phyloP scores from a whole-genome alignment of 768 basidiomycete genomes.

The Termitomyces sp. region DNA sequence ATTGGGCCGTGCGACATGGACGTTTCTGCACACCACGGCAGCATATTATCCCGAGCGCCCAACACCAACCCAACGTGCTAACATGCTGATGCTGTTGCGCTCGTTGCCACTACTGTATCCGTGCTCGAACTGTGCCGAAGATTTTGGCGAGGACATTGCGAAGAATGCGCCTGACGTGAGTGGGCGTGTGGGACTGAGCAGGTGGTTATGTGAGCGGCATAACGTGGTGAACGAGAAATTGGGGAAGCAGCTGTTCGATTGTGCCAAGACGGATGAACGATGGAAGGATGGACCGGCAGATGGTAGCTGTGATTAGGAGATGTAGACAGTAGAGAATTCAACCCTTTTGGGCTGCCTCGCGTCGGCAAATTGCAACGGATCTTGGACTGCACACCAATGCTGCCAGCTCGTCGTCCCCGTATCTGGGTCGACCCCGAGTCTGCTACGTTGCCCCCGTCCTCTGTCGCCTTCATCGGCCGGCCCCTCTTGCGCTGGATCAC shows the following conservation, averaged over 20 bases:
- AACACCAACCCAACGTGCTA: slow-evolving; percentile 67
- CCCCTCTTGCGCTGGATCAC: slow-evolving; percentile 25
- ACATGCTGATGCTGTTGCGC: slow-evolving; percentile 80
- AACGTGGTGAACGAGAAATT: slow-evolving; percentile 89
- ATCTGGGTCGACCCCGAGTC: slow-evolving; percentile 19
- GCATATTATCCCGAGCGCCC: slow-evolving; percentile 93
- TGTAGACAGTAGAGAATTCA: neutral
- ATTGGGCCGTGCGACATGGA: slow-evolving; percentile 93
- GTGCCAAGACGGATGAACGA: slow-evolving; percentile 76
- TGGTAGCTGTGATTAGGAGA: slow-evolving; percentile 79
- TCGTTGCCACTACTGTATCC: slow-evolving; percentile 86
- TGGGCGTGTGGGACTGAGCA: slow-evolving; percentile 62
- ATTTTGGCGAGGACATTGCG: slow-evolving; percentile 73
- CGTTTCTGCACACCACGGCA: slow-evolving; percentile 93
- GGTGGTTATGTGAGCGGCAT: slow-evolving; percentile 90
- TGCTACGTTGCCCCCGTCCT: slow-evolving; percentile 6
- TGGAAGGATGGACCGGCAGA: slow-evolving; percentile 92
- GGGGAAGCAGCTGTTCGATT: slow-evolving; percentile 84
- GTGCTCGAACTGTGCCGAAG: slow-evolving; percentile 79
- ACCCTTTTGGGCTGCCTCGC: neutral
- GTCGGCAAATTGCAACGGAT: neutral
- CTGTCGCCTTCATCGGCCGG: slow-evolving; percentile 12
- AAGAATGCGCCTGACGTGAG: slow-evolving; percentile 76
- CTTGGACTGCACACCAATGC: slow-evolving; percentile 1
- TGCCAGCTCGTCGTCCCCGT: slow-evolving; percentile 14